Conservation (phyloP, 345 rosid genomes). For the Microcos paniculata region DNA sequence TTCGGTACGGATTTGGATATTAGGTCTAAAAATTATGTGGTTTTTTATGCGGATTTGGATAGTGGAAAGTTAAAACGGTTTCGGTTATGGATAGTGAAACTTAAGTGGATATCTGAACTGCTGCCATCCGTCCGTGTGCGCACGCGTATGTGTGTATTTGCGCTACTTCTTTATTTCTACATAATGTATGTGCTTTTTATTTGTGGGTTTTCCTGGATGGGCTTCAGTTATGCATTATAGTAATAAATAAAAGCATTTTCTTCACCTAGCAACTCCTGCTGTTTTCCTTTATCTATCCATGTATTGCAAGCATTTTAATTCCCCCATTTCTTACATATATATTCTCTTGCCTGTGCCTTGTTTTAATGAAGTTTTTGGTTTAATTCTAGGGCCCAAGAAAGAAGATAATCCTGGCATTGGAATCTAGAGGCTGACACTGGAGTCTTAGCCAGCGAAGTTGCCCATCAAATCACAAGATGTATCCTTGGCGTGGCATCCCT, state of each 20-base stretch:
- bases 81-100: too few species aligned
- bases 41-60: too few species aligned
- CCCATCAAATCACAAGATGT: constrained; percentile 15
- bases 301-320: neutral
- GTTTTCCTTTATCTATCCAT: neutral
- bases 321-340: neutral
- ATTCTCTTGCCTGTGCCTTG: neutral
- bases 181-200: neutral
- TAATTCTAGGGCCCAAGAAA: constrained; percentile 88
- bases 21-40: too few species aligned
- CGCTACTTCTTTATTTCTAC: neutral
- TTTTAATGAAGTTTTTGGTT: constrained; percentile 11
- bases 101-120: too few species aligned
- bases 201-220: too few species aligned
- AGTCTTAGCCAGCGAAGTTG: constrained; percentile 8
- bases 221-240: too few species aligned
- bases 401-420: constrained; percentile 87
- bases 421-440: constrained; percentile 51
- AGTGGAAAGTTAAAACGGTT: too few species aligned
- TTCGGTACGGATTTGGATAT: too few species aligned
- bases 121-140: too few species aligned
- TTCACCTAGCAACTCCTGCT: neutral
- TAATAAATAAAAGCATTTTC: neutral
- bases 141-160: too few species aligned
- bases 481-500: constrained; percentile 11